Evolutionary conservation across 495 filamentous ascomycete species (phyloP).

Genomic region (Penicillium macrosclerotiorum): DNA sequence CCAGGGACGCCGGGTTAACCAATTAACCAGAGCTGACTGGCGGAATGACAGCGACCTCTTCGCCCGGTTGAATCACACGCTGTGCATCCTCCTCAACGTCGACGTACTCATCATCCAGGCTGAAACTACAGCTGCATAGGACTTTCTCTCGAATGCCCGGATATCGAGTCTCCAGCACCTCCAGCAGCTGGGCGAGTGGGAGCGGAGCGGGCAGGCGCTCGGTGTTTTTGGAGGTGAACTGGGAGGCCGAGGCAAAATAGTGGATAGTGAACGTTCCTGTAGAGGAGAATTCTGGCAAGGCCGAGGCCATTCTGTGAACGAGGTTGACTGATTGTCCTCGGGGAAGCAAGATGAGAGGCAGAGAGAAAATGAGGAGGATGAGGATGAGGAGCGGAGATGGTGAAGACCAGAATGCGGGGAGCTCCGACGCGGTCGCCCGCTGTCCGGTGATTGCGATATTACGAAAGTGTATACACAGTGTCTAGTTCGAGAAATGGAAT

Average conservation of each 20-base stretch:
- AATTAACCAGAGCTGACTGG: slow-evolving; percentile 74
- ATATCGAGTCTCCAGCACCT: slow-evolving; percentile 71
- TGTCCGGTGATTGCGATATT: no score
- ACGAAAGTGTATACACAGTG: no score
- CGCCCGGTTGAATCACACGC: slow-evolving; percentile 65
- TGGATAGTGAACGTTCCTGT: slow-evolving; percentile 64
- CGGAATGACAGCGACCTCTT: slow-evolving; percentile 93
- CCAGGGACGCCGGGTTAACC: no score
- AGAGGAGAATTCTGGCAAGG: neutral
- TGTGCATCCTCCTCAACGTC: slow-evolving; percentile 52
- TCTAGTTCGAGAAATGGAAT: no score
- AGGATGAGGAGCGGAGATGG: neutral
- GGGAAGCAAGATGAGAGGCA: neutral
- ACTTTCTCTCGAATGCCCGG: slow-evolving; percentile 74
- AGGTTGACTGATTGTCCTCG: neutral
- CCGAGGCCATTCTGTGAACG: neutral
- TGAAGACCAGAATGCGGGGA: neutral
- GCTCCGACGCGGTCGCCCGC: no score
- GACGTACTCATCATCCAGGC: slow-evolving; percentile 85
- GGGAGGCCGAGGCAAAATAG: slow-evolving; percentile 81
- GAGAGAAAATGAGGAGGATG: neutral
- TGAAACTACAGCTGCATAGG: slow-evolving; percentile 74
- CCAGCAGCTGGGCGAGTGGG: slow-evolving; percentile 62
- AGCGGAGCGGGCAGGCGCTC: slow-evolving; percentile 76
- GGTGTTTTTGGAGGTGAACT: slow-evolving; percentile 66